phyloP scores from a whole-genome alignment of 208 protist genomes.

The Leptomonas pyrrhocoris region DNA sequence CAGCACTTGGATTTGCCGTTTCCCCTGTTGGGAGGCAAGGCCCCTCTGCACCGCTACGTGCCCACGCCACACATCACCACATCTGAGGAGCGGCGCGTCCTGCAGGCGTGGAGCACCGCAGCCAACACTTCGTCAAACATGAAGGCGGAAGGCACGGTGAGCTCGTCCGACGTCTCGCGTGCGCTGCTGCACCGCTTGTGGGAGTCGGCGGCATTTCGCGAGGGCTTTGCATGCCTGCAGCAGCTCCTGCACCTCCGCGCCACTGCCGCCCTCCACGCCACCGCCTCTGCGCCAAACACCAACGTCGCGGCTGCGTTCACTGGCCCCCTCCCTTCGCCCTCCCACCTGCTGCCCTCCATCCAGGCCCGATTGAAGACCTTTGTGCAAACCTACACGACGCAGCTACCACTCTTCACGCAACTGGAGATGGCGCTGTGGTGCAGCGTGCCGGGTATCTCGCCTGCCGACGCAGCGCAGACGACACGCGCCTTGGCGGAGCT shows the following conservation, averaged over 20 bases:
- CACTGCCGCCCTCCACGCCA: slow-evolving; percentile 14
- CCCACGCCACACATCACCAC: slow-evolving; percentile 73
- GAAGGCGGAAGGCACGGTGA: slow-evolving; percentile 15
- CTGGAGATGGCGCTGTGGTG: slow-evolving; percentile 73
- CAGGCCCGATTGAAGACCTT: slow-evolving; percentile 46
- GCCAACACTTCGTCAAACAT: slow-evolving; percentile 10
- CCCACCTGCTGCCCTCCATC: slow-evolving; percentile 32
- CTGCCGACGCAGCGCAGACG: slow-evolving; percentile 11
- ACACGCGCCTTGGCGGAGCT: slow-evolving; percentile 35
- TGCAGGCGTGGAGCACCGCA: slow-evolving; percentile 37
- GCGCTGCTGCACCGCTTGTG: slow-evolving; percentile 58
- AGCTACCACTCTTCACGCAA: slow-evolving; percentile 53
- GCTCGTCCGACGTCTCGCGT: slow-evolving; percentile 3
- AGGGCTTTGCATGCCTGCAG: slow-evolving; percentile 72
- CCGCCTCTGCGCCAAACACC: background rate
- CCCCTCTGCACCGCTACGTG: slow-evolving; percentile 48
- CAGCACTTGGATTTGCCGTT: slow-evolving; percentile 79
- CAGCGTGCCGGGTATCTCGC: slow-evolving; percentile 39
- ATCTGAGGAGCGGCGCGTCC: slow-evolving; percentile 65
- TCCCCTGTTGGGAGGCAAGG: slow-evolving; percentile 47
- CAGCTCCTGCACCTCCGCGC: slow-evolving; percentile 43
- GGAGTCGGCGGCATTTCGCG: slow-evolving; percentile 68
- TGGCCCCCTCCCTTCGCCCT: background rate
- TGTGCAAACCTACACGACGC: slow-evolving; percentile 58
- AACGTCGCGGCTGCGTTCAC: background rate